Conservation (phyloP, 202 grass and related monocot genomes). For the Elaeis oleifera region DNA sequence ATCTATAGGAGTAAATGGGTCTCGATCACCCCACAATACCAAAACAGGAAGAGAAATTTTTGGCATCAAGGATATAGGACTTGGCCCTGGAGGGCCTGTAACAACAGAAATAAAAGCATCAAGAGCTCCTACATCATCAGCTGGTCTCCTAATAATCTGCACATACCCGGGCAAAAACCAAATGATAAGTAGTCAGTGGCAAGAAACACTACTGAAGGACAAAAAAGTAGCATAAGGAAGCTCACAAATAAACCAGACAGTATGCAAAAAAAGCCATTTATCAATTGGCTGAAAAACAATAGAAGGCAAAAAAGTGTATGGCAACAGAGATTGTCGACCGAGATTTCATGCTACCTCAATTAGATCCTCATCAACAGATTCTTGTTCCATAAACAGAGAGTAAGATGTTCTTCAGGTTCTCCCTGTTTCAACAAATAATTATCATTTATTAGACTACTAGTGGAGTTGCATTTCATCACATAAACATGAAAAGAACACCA, state of each 20-base stretch:
- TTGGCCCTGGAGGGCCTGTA: slow-evolving; percentile 70
- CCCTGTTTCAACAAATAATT: slow-evolving; percentile 29
- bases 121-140: slow-evolving; percentile 56
- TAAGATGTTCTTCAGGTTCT: slow-evolving; percentile 86
- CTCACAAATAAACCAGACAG: too few species aligned
- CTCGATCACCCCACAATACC: slow-evolving; percentile 77
- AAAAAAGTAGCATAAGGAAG: too few species aligned
- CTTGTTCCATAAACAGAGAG: slow-evolving; percentile 86
- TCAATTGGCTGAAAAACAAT: too few species aligned
- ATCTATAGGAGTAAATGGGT: slow-evolving; percentile 82
- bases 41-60: slow-evolving; percentile 48
- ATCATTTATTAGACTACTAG: background rate
- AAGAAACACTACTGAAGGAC: background rate
- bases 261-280: too few species aligned
- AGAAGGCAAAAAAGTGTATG: too few species aligned
- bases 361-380: slow-evolving; percentile 81
- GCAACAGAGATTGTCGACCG: too few species aligned
- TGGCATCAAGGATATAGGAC: slow-evolving; percentile 58
- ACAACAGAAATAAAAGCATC: slow-evolving; percentile 89
- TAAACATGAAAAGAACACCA: background rate
- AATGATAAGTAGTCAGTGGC: background rate
- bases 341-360: slow-evolving; percentile 46
- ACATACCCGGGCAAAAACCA: background rate
- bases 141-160: slow-evolving; percentile 71
- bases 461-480: background rate